These are phyloP conservation scores for Caryopteris hybrid DNA, from an alignment of 305 asterid species.

Conservation along the genomic window DNA sequence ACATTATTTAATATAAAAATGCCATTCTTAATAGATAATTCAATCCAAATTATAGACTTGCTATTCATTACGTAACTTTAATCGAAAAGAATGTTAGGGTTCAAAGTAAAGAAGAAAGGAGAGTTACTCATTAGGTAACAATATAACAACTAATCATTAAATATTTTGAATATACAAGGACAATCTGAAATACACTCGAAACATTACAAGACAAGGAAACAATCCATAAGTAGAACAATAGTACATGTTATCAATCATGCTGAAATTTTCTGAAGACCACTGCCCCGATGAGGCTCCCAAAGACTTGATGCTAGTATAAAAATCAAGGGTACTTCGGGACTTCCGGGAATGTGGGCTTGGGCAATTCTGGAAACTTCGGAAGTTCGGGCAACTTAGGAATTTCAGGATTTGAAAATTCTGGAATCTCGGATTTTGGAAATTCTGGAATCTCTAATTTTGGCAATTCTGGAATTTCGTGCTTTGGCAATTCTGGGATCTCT, in stretches of 20 bases:
- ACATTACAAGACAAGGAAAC: not conserved
- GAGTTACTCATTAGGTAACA: not conserved
- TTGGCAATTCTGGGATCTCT: not conserved
- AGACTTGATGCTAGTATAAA: not conserved
- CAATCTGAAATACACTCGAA: not conserved
- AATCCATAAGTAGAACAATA: not conserved
- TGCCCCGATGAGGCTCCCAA: not conserved
- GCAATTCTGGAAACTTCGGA: constrained; percentile 12
- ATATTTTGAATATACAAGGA: not conserved
- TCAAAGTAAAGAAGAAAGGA: not conserved
- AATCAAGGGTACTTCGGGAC: constrained; percentile 10
- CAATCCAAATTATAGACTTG: too few relatives aligned
- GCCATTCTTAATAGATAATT: too few relatives aligned
- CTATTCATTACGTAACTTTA: too few relatives aligned
- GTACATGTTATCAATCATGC: not conserved
- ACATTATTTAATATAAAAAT: too few relatives aligned
- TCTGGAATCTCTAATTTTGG: not conserved
- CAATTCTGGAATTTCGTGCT: not conserved
- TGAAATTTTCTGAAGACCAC: not conserved
- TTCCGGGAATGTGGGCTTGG: constrained; percentile 9
- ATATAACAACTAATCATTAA: not conserved
- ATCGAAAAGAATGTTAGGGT: not conserved
- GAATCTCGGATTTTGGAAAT: constrained; percentile 11
- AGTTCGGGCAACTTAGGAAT: not conserved
- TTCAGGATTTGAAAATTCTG: constrained; percentile 10